Evolutionary conservation across 75 land plant genomes (phyloP).

Genomic region (Chamaecyparis obtusa): DNA sequence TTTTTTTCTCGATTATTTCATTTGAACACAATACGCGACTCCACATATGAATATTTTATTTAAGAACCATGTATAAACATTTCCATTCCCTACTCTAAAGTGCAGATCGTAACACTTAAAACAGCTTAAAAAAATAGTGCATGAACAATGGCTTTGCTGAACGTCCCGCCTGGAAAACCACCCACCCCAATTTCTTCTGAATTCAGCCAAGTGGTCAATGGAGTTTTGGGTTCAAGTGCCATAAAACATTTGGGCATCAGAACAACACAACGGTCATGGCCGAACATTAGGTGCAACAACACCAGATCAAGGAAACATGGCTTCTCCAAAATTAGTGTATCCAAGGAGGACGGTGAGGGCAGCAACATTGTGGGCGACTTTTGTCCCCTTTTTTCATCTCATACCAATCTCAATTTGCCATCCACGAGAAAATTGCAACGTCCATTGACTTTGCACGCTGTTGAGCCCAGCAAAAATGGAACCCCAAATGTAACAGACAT

Average conservation of each 20-base stretch:
- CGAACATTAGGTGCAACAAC: not conserved
- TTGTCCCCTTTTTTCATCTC: slow-evolving; percentile 10
- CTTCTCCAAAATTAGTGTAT: not conserved
- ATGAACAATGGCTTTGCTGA: not conserved
- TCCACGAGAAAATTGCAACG: not conserved
- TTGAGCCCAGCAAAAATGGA: not conserved
- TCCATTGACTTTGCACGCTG: not conserved
- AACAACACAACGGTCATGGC: not conserved
- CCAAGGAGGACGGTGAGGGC: not conserved
- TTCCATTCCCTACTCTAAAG: too few relatives aligned
- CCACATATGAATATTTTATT: too few relatives aligned
- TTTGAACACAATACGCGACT: too few relatives aligned
- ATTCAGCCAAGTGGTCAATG: not conserved
- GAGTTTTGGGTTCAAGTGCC: not conserved
- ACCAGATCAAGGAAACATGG: not conserved
- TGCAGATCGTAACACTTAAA: not conserved
- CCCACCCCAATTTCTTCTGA: not conserved
- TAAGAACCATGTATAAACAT: too few relatives aligned
- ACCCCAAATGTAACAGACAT: not conserved
- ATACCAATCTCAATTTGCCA: not conserved
- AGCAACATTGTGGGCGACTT: not conserved
- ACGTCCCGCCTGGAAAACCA: not conserved
- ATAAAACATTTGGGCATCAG: not conserved
- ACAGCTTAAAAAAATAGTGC: not conserved
- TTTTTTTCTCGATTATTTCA: too few relatives aligned